Percentiles rank a stretch among this genome's conserved stretches.
Evolutionary conservation across 352 stramenopile species (phyloP).

Genomic region (Globisporangium cylindrosporum): DNA sequence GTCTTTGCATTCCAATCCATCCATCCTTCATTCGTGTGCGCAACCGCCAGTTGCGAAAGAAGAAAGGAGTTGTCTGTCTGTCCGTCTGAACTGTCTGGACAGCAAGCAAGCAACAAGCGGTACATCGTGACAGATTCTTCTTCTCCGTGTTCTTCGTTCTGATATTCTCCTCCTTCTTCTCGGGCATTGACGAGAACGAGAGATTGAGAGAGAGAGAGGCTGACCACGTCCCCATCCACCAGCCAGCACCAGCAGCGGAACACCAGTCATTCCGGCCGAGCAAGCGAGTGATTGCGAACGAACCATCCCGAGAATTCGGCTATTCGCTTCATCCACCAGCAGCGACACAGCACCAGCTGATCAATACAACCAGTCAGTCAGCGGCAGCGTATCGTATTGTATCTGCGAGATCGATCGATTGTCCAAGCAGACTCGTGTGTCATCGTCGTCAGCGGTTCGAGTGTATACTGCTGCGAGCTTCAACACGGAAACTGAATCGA

Average conservation of each 20-base stretch:
- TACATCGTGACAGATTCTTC: constrained; percentile 3
- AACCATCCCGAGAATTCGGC: not conserved
- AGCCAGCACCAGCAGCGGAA: constrained; percentile 1
- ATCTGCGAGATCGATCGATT: not conserved
- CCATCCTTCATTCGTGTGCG: not conserved
- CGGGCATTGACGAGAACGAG: not conserved
- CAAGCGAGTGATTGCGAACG: constrained; percentile 3
- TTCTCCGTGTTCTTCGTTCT: constrained; percentile 8
- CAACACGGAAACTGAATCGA: not conserved
- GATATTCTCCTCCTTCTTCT: constrained; percentile 7
- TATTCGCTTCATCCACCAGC: not conserved
- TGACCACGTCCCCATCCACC: constrained; percentile 1
- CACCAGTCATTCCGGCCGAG: constrained; percentile 8
- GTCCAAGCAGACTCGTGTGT: not conserved
- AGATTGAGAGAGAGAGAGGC: not conserved
- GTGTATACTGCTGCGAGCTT: not conserved
- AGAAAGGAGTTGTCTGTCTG: constrained; percentile 2
- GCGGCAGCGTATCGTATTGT: not conserved
- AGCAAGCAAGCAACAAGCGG: not conserved
- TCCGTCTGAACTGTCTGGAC: not conserved
- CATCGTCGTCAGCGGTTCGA: not conserved
- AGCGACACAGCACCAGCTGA: not conserved
- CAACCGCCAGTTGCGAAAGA: not conserved
- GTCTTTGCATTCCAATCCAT: not conserved
- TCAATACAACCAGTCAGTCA: not conserved